These are phyloP conservation scores for Raphidocelis subcapitata DNA, from an alignment of 139 green algal genomes.

Conservation along the genomic window DNA sequence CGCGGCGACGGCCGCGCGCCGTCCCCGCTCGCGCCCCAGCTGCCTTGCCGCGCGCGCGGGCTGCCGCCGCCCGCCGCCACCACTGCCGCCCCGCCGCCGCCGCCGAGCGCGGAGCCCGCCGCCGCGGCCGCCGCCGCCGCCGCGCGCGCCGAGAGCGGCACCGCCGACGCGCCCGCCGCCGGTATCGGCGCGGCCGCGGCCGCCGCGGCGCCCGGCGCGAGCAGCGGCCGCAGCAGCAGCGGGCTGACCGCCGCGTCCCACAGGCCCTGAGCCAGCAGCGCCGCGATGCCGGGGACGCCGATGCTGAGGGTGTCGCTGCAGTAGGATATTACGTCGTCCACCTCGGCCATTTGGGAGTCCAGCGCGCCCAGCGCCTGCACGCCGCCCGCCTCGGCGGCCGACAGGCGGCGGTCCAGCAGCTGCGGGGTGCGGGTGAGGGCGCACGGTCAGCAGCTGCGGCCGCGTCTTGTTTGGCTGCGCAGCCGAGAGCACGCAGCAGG, in stretches of 20 bases:
- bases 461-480: no score
- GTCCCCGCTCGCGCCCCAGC: neutral
- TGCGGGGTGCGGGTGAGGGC: constrained; percentile 6
- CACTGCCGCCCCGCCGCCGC: neutral
- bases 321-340: constrained; percentile 94
- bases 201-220: constrained; percentile 36
- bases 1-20: neutral
- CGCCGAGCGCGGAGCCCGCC: neutral
- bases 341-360: constrained; percentile 83
- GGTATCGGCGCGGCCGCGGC: no score
- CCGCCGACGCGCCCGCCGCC: constrained; percentile 2
- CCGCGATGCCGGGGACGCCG: constrained; percentile 35
- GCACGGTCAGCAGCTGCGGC: neutral
- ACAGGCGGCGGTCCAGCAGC: constrained; percentile 47
- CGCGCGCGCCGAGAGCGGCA: neutral
- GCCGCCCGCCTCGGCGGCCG: constrained; percentile 30
- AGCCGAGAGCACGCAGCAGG: no score
- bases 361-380: constrained; percentile 45
- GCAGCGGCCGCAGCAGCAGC: constrained; percentile 64
- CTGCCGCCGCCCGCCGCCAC: neutral
- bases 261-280: constrained; percentile 51
- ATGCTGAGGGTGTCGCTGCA: constrained; percentile 85
- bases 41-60: neutral
- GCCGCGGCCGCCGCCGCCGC: neutral
- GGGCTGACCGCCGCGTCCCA: constrained; percentile 64